Base-by-base conservation (phyloP, 495 filamentous ascomycete species). In the Lophium mytilinum region DNA sequence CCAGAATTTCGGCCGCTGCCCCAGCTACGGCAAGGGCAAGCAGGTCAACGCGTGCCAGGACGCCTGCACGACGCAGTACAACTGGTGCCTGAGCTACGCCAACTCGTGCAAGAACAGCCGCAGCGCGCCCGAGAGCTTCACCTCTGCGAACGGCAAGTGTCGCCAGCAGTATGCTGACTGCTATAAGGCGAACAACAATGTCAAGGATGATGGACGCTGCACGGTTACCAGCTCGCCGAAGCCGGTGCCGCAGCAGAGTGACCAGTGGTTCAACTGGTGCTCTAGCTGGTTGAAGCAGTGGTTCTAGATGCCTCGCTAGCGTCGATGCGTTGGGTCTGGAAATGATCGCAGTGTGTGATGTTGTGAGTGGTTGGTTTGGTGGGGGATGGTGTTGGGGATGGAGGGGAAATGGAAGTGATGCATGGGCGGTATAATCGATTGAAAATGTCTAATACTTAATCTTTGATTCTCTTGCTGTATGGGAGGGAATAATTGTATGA, bases 21-120 rank as follows among this genome's bases (percentile, higher is more conserved):
- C 40, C 19, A 42, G n/a, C 4, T 55, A 55, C 53, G 14, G 40
- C 11, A 14, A 41, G 8, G 19, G 39, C 40, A 24, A 48, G 21
- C 21, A 17, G 9, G 14, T 11, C 12, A 48, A 55, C 33, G 53
- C 40, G 9, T 55, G 53, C 41, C 12, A 24, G 12, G 53, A 55
- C 36, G 41, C 40, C 39, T 55, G 53, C 30, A 47, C 41, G 30
- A 55, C 53, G 53, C 53, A 55, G 53, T 48, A 47, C 42, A 43
- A 46, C 30, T 55, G 53, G 53, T 55, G 53, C 42, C 46, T 47
- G 21, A 46, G 30, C 40, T 47, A 55, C 18, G 40, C 53, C 11
- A 50, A 58, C 45, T 24, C 18, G 9, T 48, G 45, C 45, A 48
- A 48, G 21, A 48, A 24, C 45, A 24, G 8, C 15, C 15, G 21